These are phyloP conservation scores for Tylopilus intermedius DNA, from an alignment of 768 basidiomycete species.

Conservation along the genomic window DNA sequence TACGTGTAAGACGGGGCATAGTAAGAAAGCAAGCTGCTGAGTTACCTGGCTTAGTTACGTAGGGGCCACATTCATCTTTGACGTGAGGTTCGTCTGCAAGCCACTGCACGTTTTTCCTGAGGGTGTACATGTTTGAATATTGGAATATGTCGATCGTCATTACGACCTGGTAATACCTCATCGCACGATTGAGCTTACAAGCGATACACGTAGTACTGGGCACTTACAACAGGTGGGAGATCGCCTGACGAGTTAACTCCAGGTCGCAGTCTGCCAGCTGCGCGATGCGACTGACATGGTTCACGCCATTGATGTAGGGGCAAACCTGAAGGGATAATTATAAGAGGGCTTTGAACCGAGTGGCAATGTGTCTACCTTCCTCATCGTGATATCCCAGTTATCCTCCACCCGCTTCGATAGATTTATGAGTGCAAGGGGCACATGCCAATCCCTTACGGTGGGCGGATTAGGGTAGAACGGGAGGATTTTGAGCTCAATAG, in stretches of 20 bases:
- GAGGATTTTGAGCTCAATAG: slow-evolving; percentile 92
- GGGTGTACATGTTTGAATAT: slow-evolving; percentile 95
- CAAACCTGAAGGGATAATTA: slow-evolving; percentile 44
- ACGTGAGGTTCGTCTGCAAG: slow-evolving; percentile 83
- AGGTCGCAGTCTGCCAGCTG: slow-evolving; percentile 87
- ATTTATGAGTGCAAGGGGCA: slow-evolving; percentile 86
- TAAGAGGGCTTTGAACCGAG: background rate
- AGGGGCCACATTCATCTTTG: slow-evolving; percentile 85
- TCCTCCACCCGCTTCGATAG: slow-evolving; percentile 75
- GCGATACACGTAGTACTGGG: background rate
- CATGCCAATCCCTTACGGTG: slow-evolving; percentile 88
- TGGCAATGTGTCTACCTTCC: slow-evolving; percentile 50
- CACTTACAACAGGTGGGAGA: slow-evolving; percentile 85
- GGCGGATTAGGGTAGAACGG: slow-evolving; percentile 96
- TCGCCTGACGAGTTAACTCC: slow-evolving; percentile 74
- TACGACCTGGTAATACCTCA: slow-evolving; percentile 93
- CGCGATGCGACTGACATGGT: slow-evolving; percentile 88
- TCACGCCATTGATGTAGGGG: slow-evolving; percentile 81
- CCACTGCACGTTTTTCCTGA: slow-evolving; percentile 82
- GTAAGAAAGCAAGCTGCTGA: background rate
- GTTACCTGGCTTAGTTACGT: slow-evolving; percentile 74
- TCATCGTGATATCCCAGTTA: slow-evolving; percentile 96
- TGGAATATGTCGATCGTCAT: slow-evolving; percentile 98
- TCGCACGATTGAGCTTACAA: slow-evolving; percentile 3
- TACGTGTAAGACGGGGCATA: background rate